Evolutionary conservation across 495 filamentous ascomycete genomes (phyloP).

Genomic region (Penicillium canescens): DNA sequence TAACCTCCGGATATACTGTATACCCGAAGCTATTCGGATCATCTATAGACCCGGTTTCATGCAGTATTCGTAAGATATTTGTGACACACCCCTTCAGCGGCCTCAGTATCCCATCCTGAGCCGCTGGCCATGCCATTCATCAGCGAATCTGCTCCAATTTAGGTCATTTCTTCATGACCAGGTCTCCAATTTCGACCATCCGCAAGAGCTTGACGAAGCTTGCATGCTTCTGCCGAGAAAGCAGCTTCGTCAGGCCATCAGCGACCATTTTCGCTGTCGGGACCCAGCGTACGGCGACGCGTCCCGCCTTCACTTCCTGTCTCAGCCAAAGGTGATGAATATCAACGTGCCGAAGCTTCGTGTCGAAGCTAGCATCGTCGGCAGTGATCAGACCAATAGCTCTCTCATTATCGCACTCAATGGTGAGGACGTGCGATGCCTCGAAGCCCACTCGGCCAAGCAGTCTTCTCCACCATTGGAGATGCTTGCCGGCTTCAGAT

Average conservation of each 20-base stretch:
- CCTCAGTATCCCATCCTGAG: not conserved
- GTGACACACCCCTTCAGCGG: not conserved
- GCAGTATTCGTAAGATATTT: too few relatives aligned
- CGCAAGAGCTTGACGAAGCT: slow-evolving; percentile 2
- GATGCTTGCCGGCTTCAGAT: slow-evolving; percentile 2
- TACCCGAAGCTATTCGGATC: too few relatives aligned
- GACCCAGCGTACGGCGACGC: slow-evolving; percentile 2
- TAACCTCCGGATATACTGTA: too few relatives aligned
- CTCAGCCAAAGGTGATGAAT: slow-evolving; percentile 17
- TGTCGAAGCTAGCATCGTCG: slow-evolving; percentile 5
- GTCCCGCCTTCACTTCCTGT: slow-evolving; percentile 8
- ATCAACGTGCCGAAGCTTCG: slow-evolving; percentile 18
- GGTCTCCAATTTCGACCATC: slow-evolving; percentile 3
- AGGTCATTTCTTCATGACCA: not conserved
- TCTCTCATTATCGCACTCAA: slow-evolving; percentile 1
- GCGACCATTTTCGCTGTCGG: slow-evolving; percentile 9
- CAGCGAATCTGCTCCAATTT: too few relatives aligned
- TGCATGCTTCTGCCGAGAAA: slow-evolving; percentile 6
- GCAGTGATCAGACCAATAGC: not conserved
- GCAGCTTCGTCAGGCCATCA: slow-evolving; percentile 17
- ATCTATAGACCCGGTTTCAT: too few relatives aligned
- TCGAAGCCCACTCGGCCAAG: not conserved
- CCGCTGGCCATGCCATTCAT: not conserved
- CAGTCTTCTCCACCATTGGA: slow-evolving; percentile 9
- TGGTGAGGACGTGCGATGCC: not conserved